A percentile compares a stretch with the other conserved stretches of the same genome.
Evolutionary conservation across 2,329 filamentous ascomycete genomes (phyloP).

Genomic region (Helminthosporium solani): DNA sequence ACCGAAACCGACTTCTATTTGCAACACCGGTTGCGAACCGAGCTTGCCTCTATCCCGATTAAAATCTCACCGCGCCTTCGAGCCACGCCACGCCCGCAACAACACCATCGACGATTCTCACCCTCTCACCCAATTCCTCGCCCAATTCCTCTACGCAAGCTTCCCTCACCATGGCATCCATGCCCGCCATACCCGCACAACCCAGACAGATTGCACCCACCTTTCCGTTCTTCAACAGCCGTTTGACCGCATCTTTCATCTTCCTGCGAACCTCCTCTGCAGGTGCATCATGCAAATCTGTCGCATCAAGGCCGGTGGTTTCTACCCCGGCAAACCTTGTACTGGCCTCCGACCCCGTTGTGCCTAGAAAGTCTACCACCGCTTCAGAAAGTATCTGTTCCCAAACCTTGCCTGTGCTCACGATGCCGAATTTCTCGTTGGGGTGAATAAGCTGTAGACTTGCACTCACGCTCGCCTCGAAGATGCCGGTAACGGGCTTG

Average conservation of each 20-base stretch:
- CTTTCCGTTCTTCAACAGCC: conserved; percentile 58
- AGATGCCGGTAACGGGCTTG: conserved; percentile 74
- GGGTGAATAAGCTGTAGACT: conserved; percentile 58
- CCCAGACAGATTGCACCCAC: conserved; percentile 77
- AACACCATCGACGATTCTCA: conserved; percentile 79
- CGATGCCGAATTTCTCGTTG: conserved; percentile 71
- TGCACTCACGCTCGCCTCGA: conserved; percentile 75
- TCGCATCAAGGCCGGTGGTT: conserved; percentile 77
- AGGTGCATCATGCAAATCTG: conserved; percentile 71
- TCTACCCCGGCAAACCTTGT: conserved; percentile 74
- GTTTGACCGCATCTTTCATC: conserved; percentile 69
- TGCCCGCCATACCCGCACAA: conserved; percentile 86
- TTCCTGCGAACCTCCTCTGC: conserved; percentile 63
- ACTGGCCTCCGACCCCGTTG: conserved; percentile 30
- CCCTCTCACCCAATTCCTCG: conserved; percentile 54
- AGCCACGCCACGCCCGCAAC: conserved; percentile 66
- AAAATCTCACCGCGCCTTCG: conserved; percentile 50
- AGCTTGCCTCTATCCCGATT: not conserved
- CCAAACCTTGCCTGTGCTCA: conserved; percentile 86
- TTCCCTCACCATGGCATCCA: conserved; percentile 73
- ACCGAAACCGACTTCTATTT: not conserved
- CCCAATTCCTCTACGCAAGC: conserved; percentile 67
- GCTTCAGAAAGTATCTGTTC: conserved; percentile 68
- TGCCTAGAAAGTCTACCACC: conserved; percentile 64
- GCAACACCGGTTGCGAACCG: no score